These are phyloP conservation scores for Monoraphidium neglectum DNA, from an alignment of 139 green algal genomes.

Conservation along the genomic window DNA sequence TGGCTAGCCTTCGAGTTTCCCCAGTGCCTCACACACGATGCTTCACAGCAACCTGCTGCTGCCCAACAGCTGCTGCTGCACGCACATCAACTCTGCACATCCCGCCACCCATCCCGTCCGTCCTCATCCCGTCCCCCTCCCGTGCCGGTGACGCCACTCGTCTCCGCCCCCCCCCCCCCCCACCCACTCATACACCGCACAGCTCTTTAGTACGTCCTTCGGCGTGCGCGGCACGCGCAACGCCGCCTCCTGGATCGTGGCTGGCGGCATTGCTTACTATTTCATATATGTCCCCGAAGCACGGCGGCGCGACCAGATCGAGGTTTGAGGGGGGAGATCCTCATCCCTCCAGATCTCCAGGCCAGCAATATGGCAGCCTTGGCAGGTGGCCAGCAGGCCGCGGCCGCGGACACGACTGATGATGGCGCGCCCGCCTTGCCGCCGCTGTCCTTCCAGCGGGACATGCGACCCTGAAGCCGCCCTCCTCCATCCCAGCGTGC, in stretches of 20 bases:
- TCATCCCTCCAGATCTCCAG: background rate
- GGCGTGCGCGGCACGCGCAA: slow-evolving; percentile 32
- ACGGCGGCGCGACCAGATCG: background rate
- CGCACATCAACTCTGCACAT: no score
- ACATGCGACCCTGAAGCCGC: background rate
- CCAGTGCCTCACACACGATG: no score
- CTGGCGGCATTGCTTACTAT: slow-evolving; percentile 37
- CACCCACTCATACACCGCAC: no score
- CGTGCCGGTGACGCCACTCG: no score
- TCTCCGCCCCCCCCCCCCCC: no score
- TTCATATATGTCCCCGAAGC: slow-evolving; percentile 31
- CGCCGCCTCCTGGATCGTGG: slow-evolving; percentile 26
- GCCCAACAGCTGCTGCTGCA: no score
- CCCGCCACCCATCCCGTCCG: no score
- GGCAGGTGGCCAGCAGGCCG: background rate
- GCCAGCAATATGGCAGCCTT: background rate
- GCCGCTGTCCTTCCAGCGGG: no score
- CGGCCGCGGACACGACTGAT: background rate
- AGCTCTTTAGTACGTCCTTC: background rate
- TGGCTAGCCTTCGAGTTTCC: no score
- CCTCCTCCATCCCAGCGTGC: background rate
- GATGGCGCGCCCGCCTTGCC: no score
- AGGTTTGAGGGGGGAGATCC: background rate
- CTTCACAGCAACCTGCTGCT: no score
- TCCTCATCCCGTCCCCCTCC: no score